These are phyloP conservation scores for Alopecurus myosuroides DNA, from an alignment of 176 grass and related monocot genomes.

Conservation along the genomic window DNA sequence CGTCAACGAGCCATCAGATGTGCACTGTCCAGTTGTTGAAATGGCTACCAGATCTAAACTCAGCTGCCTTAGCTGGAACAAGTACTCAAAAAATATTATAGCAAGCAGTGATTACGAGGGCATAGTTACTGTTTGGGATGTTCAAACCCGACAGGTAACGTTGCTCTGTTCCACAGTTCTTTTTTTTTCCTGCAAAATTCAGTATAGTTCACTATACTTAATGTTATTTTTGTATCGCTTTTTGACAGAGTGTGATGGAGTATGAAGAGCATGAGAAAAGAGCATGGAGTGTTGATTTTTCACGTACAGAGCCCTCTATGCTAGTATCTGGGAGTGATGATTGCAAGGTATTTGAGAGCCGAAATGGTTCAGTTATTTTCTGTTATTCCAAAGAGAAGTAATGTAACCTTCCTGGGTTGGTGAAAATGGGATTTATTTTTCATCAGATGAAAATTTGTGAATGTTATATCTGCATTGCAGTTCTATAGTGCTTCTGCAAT, in stretches of 20 bases:
- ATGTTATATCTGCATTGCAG: neutral
- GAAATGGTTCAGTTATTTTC: neutral
- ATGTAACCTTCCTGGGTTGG: neutral
- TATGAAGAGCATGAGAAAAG: slow-evolving; percentile 99
- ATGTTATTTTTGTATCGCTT: slow-evolving; percentile 21
- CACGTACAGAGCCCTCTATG: slow-evolving; percentile 83
- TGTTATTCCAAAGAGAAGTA: neutral
- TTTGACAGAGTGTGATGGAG: slow-evolving; percentile 90
- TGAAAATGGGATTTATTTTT: neutral
- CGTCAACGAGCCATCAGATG: slow-evolving; percentile 86
- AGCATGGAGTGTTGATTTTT: slow-evolving; percentile 99
- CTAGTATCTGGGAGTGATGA: slow-evolving; percentile 98
- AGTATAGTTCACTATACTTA: slow-evolving; percentile 16
- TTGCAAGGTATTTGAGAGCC: slow-evolving; percentile 76
- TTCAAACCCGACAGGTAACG: slow-evolving; percentile 82
- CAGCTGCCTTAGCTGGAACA: slow-evolving; percentile 99
- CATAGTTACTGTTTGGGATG: slow-evolving; percentile 99
- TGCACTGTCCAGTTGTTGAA: slow-evolving; percentile 95
- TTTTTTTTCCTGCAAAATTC: slow-evolving; percentile 3
- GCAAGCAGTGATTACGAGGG: slow-evolving; percentile 99
- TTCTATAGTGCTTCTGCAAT: neutral
- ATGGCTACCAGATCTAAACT: slow-evolving; percentile 95
- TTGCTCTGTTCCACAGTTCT: neutral
- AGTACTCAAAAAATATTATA: slow-evolving; percentile 99
- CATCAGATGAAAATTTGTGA: neutral